Evolutionary conservation across 169 alveolate genomes (phyloP).

Genomic region (Cryptosporidium canis): DNA sequence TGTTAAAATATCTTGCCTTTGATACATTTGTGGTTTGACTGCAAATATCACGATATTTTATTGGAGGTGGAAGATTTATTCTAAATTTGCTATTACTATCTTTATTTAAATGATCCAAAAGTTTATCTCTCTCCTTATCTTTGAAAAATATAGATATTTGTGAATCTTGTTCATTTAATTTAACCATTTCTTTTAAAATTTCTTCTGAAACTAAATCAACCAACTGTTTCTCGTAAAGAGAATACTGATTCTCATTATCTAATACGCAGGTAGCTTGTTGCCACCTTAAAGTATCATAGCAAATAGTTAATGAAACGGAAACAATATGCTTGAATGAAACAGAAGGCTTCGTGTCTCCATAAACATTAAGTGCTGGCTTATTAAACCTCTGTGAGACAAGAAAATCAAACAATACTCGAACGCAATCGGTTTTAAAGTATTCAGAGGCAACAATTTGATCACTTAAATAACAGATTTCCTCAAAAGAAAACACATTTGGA

Average conservation of each 20-base stretch:
- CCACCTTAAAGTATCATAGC: constrained; percentile 70
- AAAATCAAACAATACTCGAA: background rate
- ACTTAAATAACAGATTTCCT: constrained; percentile 41
- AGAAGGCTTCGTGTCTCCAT: constrained; percentile 44
- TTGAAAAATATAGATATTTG: constrained; percentile 36
- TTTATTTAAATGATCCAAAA: background rate
- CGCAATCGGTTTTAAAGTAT: constrained; percentile 52
- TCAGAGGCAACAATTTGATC: constrained; percentile 68
- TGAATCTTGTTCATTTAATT: background rate
- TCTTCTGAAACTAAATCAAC: constrained; percentile 69
- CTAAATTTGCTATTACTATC: background rate
- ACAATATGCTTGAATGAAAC: constrained; percentile 20
- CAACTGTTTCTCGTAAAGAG: constrained; percentile 58
- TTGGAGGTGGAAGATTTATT: constrained; percentile 21
- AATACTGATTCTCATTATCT: background rate
- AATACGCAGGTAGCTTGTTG: constrained; percentile 37
- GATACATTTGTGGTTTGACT: constrained; percentile 14
- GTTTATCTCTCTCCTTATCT: constrained; percentile 28
- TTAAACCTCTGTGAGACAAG: constrained; percentile 2
- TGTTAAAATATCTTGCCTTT: constrained; percentile 54
- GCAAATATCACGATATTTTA: constrained; percentile 45
- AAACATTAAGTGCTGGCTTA: constrained; percentile 43
- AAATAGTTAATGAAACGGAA: constrained; percentile 34
- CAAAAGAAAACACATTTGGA: constrained; percentile 29
- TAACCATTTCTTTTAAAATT: constrained; percentile 13